Evolutionary conservation across 306 rosid genomes (phyloP).

Genomic region (Quercus berberidifolia): DNA sequence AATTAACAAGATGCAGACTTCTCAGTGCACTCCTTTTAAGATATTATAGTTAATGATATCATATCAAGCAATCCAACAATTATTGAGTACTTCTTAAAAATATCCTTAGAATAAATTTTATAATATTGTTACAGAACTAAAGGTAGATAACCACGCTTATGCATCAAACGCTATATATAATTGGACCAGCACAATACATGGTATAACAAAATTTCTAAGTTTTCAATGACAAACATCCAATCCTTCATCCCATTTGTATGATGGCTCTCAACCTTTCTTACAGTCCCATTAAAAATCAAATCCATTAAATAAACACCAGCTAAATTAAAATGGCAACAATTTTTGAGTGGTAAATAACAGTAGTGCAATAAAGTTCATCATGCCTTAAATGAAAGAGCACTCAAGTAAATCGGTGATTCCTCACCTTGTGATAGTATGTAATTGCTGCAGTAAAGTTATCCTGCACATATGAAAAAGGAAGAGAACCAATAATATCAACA

Average conservation of each 20-base stretch:
- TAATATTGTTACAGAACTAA: too few species aligned
- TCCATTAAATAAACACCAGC: not conserved
- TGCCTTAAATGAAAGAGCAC: not conserved
- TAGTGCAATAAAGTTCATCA: not conserved
- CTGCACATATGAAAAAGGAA: conserved; percentile 41
- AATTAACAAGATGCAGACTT: not conserved
- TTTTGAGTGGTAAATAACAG: not conserved
- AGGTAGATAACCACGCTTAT: not conserved
- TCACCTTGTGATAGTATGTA: conserved; percentile 80
- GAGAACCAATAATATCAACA: conserved; percentile 11
- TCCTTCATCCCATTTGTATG: not conserved
- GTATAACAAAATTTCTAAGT: not conserved
- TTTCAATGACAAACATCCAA: not conserved
- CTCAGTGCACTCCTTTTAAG: not conserved
- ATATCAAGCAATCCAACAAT: not conserved
- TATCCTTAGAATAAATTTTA: not conserved
- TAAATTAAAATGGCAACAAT: not conserved
- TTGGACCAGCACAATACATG: not conserved
- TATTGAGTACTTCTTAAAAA: not conserved
- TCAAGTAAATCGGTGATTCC: conserved; percentile 21
- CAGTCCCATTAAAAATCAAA: not conserved
- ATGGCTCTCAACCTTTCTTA: not conserved
- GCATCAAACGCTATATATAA: not conserved
- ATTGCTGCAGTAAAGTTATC: conserved; percentile 74
- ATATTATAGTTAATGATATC: not conserved